Base-by-base conservation (phyloP, 306 rosid species). In the Vicia faba region DNA sequence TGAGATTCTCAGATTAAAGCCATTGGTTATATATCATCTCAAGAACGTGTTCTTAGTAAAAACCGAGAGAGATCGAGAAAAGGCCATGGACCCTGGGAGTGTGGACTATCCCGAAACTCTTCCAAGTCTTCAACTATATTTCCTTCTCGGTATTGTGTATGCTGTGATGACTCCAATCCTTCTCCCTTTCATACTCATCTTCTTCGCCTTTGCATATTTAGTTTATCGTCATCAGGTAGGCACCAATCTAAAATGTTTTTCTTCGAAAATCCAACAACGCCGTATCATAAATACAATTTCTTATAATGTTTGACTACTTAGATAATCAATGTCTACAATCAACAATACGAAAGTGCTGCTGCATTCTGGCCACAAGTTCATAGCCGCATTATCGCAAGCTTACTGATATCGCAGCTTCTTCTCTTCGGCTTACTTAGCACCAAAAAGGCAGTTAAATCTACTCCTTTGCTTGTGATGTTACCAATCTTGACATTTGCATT, bases 201-300 rank as follows among this genome's bases (percentile, higher is more conserved):
- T 93, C 97, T 93, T 93, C 56, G 99, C 91, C 66, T 66, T 93
- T 0, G 99, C 99, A 7, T 90, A 90, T 88, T 72, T 93, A 80
- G 96, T 93, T 69, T 93, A 93, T 79, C 99, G 99, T 13, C 99
- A 93, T 72, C 99, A 93, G 99, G 99, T 93, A 78, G 53, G 88
- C 79, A 31, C 38, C 55, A 77, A 23, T 28, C 62, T 58, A 33
- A 19, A 45, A 28, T 7, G 31, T 36, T 46, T 61, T 51, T 26
- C 18, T 26, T 16, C n/a, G 3, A 13, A 26, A 26, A 55, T 25
- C 29, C 11, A 4, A 55, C 18, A 8, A 13, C 11, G 3, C 19
- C 3, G 19, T 20, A 59, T 8, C 38, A 50, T 66, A 3, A 38
- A n/a, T 55, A 50, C 67, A 39, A 45, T 60, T 33, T 40, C 5